Conservation (phyloP, 78 protist species). For the Corallochytrium limacisporum region DNA sequence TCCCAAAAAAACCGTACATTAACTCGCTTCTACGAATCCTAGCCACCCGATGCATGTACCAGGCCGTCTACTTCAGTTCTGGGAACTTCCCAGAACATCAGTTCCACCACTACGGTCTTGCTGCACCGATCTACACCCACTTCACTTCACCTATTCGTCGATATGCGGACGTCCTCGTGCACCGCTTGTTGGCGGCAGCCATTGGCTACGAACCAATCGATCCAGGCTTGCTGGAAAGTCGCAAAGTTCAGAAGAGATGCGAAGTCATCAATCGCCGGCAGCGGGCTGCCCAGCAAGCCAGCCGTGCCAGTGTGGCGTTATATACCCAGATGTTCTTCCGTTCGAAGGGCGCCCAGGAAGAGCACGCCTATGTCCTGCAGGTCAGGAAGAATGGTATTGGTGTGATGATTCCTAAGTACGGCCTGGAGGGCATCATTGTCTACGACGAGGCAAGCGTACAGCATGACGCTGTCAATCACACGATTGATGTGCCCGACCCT, state of each 20-base stretch:
- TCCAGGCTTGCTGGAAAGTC: not conserved
- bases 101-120: constrained; percentile 74
- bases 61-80: constrained; percentile 57
- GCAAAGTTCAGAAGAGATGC: not conserved
- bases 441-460: not conserved
- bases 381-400: constrained; percentile 49
- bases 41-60: constrained; percentile 64
- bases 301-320: constrained; percentile 54
- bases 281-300: constrained; percentile 60
- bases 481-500: too few relatives aligned
- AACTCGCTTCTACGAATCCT: constrained; percentile 8
- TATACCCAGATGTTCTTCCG: constrained; percentile 61
- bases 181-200: constrained; percentile 55
- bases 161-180: constrained; percentile 74
- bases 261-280: constrained; percentile 34
- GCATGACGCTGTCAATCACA: too few relatives aligned
- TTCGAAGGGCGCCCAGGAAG: not conserved
- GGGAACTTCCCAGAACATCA: constrained; percentile 28
- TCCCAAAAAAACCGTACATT: not conserved
- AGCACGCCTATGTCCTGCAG: constrained; percentile 44
- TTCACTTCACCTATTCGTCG: constrained; percentile 97
- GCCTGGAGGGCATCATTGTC: constrained; percentile 4
- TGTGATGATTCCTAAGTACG: constrained; percentile 47
- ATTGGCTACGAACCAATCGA: not conserved
- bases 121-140: constrained; percentile 84